Evolutionary conservation across 1,284 basidiomycete genomes (phyloP).

Genomic region (Golubevia sp.): DNA sequence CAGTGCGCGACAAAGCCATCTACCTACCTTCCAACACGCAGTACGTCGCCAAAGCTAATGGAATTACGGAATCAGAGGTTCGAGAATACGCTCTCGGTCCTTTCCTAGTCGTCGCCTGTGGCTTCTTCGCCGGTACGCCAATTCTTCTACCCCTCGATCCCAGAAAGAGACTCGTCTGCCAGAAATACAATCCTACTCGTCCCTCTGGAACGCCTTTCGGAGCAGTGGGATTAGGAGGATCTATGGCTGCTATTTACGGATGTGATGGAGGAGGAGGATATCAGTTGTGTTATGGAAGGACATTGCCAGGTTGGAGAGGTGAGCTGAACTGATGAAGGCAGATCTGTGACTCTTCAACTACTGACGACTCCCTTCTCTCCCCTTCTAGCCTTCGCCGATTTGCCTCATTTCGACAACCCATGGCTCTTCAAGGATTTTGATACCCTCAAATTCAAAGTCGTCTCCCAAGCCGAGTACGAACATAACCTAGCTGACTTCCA

Average conservation of each 20-base stretch:
- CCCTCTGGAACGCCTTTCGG: constrained; percentile 60
- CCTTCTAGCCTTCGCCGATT: constrained; percentile 16
- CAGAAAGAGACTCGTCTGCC: constrained; percentile 64
- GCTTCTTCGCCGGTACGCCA: constrained; percentile 55
- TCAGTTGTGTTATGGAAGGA: constrained; percentile 14
- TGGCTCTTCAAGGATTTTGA: constrained; percentile 23
- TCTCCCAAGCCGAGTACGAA: constrained; percentile 9
- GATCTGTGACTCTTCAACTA: too few relatives aligned
- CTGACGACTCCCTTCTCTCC: too few relatives aligned
- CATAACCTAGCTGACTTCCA: constrained; percentile 12
- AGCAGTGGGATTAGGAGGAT: constrained; percentile 57
- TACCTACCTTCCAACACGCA: constrained; percentile 74
- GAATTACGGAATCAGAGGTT: constrained; percentile 58
- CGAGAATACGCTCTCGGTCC: constrained; percentile 58
- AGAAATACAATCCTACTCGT: constrained; percentile 64
- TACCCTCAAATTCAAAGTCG: constrained; percentile 3
- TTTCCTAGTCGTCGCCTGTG: constrained; percentile 44
- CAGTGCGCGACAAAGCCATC: constrained; percentile 68
- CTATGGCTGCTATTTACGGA: constrained; percentile 19
- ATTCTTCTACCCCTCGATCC: constrained; percentile 66
- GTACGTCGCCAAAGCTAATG: constrained; percentile 72
- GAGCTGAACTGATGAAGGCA: too few relatives aligned
- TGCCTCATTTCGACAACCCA: constrained; percentile 14
- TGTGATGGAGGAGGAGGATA: constrained; percentile 15
- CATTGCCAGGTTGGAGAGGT: constrained; percentile 18